Base-by-base conservation (phyloP, 495 filamentous ascomycete genomes). In the Aspergillus ellipticus region DNA sequence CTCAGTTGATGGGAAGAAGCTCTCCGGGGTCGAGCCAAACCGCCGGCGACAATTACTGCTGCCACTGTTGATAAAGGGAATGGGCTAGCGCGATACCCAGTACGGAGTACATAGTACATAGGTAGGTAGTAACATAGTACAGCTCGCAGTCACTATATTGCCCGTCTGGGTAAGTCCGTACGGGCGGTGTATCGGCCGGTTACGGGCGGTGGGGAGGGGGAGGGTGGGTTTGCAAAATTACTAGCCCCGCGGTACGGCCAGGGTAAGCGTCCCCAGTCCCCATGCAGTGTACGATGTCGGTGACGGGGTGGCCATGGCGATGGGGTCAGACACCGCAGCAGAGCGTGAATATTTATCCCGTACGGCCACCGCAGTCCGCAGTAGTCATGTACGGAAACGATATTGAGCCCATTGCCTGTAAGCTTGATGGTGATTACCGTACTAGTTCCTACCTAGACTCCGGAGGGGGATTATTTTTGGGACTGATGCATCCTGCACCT, bases 161-260 rank as follows among this genome's bases (percentile, higher is more conserved):
- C 53, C 47, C 24, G 26, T 43, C 39, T 42, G 37, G 54, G 46
- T 56, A 56, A 56, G 46, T 49, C 15, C 47, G 33, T 43, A 45
- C 42, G 51, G 16, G 43, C 24, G 24, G 24, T 37, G 33, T 43
- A 45, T 53, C 39, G 37, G 15, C 22, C 37, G 22, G 21, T 42
- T 53, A 53, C 35, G 21, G 39, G 29, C 42, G 28, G 33, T 20
- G 35, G 19, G 22, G 46, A 13, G 22, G 46, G 45, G 37, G 43
- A 28, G 43, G 21, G 17, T 33, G 19, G 39, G 53, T 39, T 39
- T 48, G 47, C n/a, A 19, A 49, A 49, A 46, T 45, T 53, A 56
- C 33, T 56, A 22, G 35, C 13, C 11, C 10, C 11, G 35, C 10
- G 13, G 35, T 39, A 39, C n/a, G 11, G 13, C 1, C 5, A 4